These are phyloP conservation scores for Phytophthora cajani DNA, from an alignment of 352 stramenopile genomes.

Conservation along the genomic window DNA sequence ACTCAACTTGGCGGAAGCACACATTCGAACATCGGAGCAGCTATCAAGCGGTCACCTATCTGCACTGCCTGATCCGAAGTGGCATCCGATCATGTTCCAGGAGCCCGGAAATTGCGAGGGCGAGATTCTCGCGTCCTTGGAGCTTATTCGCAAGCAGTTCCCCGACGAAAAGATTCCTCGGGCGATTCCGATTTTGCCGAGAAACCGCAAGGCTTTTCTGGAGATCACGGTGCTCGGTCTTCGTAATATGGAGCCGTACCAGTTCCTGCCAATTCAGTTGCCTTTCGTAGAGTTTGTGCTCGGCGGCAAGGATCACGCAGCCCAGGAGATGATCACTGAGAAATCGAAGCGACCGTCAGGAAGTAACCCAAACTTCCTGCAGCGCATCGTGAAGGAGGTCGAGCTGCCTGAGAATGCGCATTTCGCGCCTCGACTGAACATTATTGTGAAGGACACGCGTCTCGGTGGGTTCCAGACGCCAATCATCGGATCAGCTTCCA, in stretches of 20 bases:
- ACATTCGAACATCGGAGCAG: slow-evolving; percentile 71
- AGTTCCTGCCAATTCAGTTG: slow-evolving; percentile 90
- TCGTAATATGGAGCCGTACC: slow-evolving; percentile 88
- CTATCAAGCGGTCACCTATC: slow-evolving; percentile 49
- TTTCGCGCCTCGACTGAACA: slow-evolving; percentile 89
- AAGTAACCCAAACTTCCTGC: slow-evolving; percentile 90
- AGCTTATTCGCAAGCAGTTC: slow-evolving; percentile 77
- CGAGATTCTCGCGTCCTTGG: slow-evolving; percentile 77
- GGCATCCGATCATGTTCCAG: slow-evolving; percentile 81
- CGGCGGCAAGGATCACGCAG: slow-evolving; percentile 78
- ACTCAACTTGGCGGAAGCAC: slow-evolving; percentile 74
- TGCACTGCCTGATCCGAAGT: slow-evolving; percentile 70
- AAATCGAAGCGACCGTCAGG: slow-evolving; percentile 83
- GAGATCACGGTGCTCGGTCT: slow-evolving; percentile 89
- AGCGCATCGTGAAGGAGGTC: slow-evolving; percentile 90
- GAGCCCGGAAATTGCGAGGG: slow-evolving; percentile 83
- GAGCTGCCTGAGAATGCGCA: slow-evolving; percentile 88
- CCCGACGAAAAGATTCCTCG: slow-evolving; percentile 68
- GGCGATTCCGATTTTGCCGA: slow-evolving; percentile 61
- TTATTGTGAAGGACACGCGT: slow-evolving; percentile 90
- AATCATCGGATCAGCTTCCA: slow-evolving; percentile 83
- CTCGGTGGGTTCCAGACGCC: slow-evolving; percentile 87
- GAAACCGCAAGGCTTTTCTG: slow-evolving; percentile 75
- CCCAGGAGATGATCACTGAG: slow-evolving; percentile 89
- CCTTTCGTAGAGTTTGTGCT: slow-evolving; percentile 91